Evolutionary conservation across 805 yeast genomes (phyloP), one percentile per base, ranked within the genome.

Genomic region (Kodamaea fukazawae): DNA sequence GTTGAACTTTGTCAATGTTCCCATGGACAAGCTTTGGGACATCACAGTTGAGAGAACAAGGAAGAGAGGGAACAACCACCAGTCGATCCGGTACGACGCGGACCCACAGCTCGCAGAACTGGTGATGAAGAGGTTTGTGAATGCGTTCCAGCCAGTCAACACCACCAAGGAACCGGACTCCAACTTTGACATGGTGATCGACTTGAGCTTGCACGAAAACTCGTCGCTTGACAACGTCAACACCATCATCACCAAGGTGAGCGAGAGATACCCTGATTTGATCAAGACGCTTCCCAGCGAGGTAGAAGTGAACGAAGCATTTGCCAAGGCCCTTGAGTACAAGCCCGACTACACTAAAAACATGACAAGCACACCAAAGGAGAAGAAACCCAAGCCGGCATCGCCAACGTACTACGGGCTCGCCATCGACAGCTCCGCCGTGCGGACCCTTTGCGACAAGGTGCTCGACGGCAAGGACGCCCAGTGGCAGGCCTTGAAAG

Each of bases 61-160:
- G 4, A 54, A 55, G 2, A 73, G 99, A 50, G 97, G 96, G 2
- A 89, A 89, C 53, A 83, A 86, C 47, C 99, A 93, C 57, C 96
- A 86, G 57, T 79, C 90, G 2, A 86, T 93, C 28, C 79, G 83
- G 47, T 71, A 68, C 4, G 57, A 53, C 0, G 70, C 74, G 40
- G 79, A 81, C 7, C 66, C 67, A 4, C 59, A 61, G 12, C 67
- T 71, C 37, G 80, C 86, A 0, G 60, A 67, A 25, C 73, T 70
- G 14, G 82, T 93, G 23, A 79, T 91, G 86, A 65, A 66, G 22
- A 88, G 90, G 0, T 90, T 91, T 53, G 66, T 86, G 34, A 68
- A 69, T 4, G 65, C 93, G 41, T 86, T 82, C 51, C 86, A 87
- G 54, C 76, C 79, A 0, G 71, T 86, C 2, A 63, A 75, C 43